These are phyloP conservation scores for Leishmania arabica DNA, from an alignment of 208 protist species.

Conservation along the genomic window DNA sequence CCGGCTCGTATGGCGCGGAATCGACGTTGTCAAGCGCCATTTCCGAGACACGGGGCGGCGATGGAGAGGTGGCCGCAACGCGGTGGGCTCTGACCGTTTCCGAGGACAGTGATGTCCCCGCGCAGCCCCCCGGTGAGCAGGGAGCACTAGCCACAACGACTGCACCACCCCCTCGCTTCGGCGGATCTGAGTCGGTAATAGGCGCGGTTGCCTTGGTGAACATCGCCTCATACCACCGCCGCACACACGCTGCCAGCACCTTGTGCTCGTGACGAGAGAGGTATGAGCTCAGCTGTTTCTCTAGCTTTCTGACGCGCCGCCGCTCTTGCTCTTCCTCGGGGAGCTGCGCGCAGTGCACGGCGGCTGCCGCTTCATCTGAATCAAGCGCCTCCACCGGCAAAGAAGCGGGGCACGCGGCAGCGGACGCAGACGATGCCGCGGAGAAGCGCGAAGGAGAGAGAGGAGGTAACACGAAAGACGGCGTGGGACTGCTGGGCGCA, in stretches of 20 bases:
- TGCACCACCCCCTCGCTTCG: background rate
- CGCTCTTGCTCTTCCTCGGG: constrained; percentile 19
- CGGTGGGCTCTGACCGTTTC: no score
- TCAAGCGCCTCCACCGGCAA: background rate
- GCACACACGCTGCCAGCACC: constrained; percentile 39
- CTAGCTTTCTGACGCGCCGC: constrained; percentile 22
- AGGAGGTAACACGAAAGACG: background rate
- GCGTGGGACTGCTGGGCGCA: background rate
- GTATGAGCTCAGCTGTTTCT: constrained; percentile 28
- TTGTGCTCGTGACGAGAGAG: constrained; percentile 33
- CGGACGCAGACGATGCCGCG: background rate
- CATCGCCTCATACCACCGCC: constrained; percentile 64
- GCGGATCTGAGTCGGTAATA: background rate
- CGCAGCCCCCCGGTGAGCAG: background rate
- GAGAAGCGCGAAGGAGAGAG: constrained; percentile 7
- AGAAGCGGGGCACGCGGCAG: background rate
- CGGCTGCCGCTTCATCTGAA: background rate
- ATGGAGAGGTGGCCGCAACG: background rate
- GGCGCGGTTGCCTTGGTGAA: constrained; percentile 39
- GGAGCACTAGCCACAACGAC: background rate
- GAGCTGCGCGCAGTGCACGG: constrained; percentile 16
- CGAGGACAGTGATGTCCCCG: background rate
- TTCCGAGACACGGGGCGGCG: background rate
- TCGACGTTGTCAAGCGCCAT: background rate
- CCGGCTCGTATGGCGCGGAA: background rate